Base-by-base conservation (phyloP, 2,329 filamentous ascomycete genomes). In the Verticillium nubilum region DNA sequence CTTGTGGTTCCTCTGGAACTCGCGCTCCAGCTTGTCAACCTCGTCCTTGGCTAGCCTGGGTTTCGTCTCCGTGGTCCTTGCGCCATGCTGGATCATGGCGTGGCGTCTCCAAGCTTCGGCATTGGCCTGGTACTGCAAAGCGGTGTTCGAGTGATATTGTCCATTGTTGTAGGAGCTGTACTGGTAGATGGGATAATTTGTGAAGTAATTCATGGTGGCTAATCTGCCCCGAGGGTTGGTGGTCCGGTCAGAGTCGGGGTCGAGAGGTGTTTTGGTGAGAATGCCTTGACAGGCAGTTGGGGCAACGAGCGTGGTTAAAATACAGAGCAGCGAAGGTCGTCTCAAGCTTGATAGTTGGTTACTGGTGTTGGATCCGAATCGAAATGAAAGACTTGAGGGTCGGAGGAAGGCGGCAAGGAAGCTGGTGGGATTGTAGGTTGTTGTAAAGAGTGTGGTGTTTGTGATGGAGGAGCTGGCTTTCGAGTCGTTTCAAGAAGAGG, bases 1-100 rank as follows among this genome's bases (percentile, higher is more conserved):
- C 72, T 88, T 88, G 63, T 83, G 81, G 68, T 87, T 87, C 69
- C 84, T 84, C 62, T 82, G 78, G 64, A 87, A 88, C 68, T 86
- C 83, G 33, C 78, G 76, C 67, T 88, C 85, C 29, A 87, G 73
- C 54, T 83, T 69, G 62, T 84, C 82, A 9, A 85, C 83, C 68
- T 85, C 82, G 56, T 84, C 81, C 68, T 85, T 85, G 59, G 81
- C 81, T 29, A 86, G 73, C 31, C 81, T 74, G 25, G 81, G 79
- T 66, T 83, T 83, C 13, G 80, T 77, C 63, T 82, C 76, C 58
- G 74, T 76, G 25, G 73, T 72, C 64, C 76, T 72, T 28, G 57
- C 62, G 1, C 59, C 61, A 19, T 56, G 53, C 28, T 50, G 52
- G 64, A 64, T 65, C 65, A 66, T 63, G 52, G 62, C 58, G 4